Base-by-base conservation (phyloP, 768 basidiomycete genomes). In the Suillus subluteus region DNA sequence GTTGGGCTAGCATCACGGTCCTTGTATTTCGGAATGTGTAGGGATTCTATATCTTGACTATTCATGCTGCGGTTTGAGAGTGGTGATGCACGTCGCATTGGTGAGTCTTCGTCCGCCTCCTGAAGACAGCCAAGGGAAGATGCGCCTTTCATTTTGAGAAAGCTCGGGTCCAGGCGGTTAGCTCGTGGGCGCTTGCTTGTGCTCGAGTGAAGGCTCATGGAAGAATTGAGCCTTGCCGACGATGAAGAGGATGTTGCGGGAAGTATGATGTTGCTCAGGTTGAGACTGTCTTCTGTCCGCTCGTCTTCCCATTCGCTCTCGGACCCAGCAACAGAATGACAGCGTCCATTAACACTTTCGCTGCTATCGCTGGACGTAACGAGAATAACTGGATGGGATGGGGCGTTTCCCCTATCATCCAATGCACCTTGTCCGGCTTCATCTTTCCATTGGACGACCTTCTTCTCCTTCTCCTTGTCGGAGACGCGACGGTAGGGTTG, bases 301-400 rank as follows among this genome's bases (percentile, higher is more conserved):
- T 94, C 92, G 73, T 95, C 92, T 77, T 95, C 93, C 93, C 94
- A 95, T 65, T 95, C 93, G 75, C 90, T 93, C 71, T 94, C 92
- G 6, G 91, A 92, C 7, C 87, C 84, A 56, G 88, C 84, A 30
- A 84, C 76, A 4, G 88, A 88, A 43, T 78, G 73, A 55, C 71
- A 69, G 41, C 75, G 78, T 43, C 67, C 67, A 48, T 67, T 64
- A 58, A 78, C 70, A 54, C 75, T 76, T 48, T 76, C 75, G 44
- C 69, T 55, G 40, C 73, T 82, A 65, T 87, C 80, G 21, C 75
- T 76, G 16, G 81, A 70, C 46, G 81, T 77, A 44, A 80, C 75
- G 30, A 71, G 69, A 21, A 73, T 62, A 30, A 62, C 64, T 1
- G 70, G 70, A 15, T 67, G 62, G 40, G 66, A 48, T 59, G 69